Evolutionary conservation across 805 yeast genomes (phyloP), one percentile per base, ranked within the genome.

Genomic region (Yarrowia divulgata): DNA sequence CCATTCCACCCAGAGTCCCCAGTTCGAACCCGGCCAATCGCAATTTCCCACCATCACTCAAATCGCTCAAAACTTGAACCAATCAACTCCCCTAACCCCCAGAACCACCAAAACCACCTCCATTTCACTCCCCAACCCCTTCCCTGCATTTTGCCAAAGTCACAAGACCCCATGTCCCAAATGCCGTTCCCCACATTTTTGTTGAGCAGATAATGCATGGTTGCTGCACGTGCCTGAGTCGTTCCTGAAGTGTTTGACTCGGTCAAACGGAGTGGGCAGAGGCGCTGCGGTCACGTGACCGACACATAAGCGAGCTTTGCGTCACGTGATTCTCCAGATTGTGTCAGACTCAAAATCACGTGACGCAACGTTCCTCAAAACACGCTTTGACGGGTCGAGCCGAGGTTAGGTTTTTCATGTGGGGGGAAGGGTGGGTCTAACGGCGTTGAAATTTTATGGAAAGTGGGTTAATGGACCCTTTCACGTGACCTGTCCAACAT

Each of bases 171-270:
- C 34, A 13, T 29, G 6, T 4, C 8, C 43, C 43, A 7, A 14
- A 2, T 1, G 8, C 3, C 10, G 10, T 39, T 39, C 60, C 60
- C 60, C 60, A 37, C 60, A 54, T 54, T 35, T 39, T 54, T 54
- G 60, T 54, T 54, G 60, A 54, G 60, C 45, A 9, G 60, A 54
- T 54, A 37, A 54, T 37, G 45, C 60, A 54, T 54, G 60, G 9
- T 54, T 52, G 34, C 60, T 54, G 60, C 60, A 54, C 60, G 60
- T 54, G 60, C 60, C 57, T 52, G 57, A 35, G 18, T 32, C 3
- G 57, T 52, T 16, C 42, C 57, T 52, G 57, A 8, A 8, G 1
- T 7, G 29, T 23, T 23, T 23, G 2, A 23, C 42, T 18, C 3
- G 32, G 16, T 9, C 7, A 1, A 45, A 3, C 10, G 12, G 49